Evolutionary conservation across 352 stramenopile genomes (phyloP).

Genomic region (Thraustochytrium sp.): DNA sequence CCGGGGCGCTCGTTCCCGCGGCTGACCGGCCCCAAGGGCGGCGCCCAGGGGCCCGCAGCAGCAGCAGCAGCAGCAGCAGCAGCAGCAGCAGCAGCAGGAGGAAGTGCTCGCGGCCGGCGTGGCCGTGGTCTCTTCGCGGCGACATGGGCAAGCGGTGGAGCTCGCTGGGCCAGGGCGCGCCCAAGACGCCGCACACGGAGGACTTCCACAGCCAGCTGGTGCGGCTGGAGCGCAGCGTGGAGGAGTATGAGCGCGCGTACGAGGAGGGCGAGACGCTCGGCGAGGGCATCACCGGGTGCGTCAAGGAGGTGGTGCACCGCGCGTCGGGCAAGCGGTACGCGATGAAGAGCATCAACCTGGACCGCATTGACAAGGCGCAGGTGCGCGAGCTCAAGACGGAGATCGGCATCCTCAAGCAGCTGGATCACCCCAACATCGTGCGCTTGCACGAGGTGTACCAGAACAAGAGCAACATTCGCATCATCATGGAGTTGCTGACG

Average conservation of each 20-base stretch:
- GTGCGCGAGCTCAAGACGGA: slow-evolving; percentile 50
- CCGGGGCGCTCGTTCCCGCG: too few species aligned
- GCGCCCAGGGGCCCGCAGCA: too few species aligned
- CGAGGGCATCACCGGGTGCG: slow-evolving; percentile 61
- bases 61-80: too few species aligned
- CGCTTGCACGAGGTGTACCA: slow-evolving; percentile 56
- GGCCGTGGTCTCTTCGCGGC: too few species aligned
- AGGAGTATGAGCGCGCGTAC: slow-evolving; percentile 10
- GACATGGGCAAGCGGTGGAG: slow-evolving; percentile 16
- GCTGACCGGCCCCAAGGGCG: too few species aligned
- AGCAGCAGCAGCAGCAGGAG: too few species aligned
- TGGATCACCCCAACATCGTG: slow-evolving; percentile 77
- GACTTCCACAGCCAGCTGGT: slow-evolving; percentile 11
- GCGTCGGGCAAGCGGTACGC: slow-evolving; percentile 60
- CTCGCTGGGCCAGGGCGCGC: background rate
- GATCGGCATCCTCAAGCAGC: slow-evolving; percentile 50
- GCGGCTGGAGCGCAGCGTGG: background rate
- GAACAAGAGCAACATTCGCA: slow-evolving; percentile 46
- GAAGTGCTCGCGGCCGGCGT: too few species aligned
- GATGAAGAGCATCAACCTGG: slow-evolving; percentile 65
- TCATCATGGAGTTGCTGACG: slow-evolving; percentile 58
- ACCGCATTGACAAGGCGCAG: slow-evolving; percentile 55
- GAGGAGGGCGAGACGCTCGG: slow-evolving; percentile 55
- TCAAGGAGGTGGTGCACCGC: slow-evolving; percentile 59
- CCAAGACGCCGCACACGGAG: background rate